Evolutionary conservation across 345 rosid species (phyloP).

Genomic region (Rhodamnia argentea): DNA sequence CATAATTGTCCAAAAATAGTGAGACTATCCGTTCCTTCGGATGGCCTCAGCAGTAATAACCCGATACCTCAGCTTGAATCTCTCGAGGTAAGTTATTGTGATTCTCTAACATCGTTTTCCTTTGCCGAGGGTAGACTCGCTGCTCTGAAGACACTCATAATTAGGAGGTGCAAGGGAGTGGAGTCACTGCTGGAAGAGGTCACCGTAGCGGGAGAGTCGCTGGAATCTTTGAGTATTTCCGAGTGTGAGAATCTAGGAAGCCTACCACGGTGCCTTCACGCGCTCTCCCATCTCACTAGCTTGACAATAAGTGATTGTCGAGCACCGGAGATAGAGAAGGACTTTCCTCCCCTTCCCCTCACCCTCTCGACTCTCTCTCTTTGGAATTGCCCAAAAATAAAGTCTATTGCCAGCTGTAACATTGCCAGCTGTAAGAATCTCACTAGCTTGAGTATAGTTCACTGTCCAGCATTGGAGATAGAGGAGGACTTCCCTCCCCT

Average conservation of each 20-base stretch:
- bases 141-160: neutral
- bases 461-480: neutral
- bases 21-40: fast-evolving
- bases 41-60: fast-evolving
- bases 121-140: neutral
- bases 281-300: neutral
- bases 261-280: fast-evolving
- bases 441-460: fast-evolving
- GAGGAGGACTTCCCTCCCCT: neutral
- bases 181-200: neutral
- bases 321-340: neutral
- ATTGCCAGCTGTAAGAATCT: neutral
- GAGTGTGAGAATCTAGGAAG: fast-evolving
- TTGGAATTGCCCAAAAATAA: neutral
- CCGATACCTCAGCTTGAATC: neutral
- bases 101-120: too few relatives aligned
- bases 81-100: too few relatives aligned
- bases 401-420: neutral
- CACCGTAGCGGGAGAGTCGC: too few relatives aligned
- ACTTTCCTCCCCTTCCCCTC: neutral
- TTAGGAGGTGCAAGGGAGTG: neutral
- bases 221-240: fast-evolving
- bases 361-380: fast-evolving
- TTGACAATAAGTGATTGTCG: fast-evolving
- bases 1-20: neutral